These are phyloP conservation scores for Excoecaria agallocha DNA, from an alignment of 345 rosid species.

Conservation along the genomic window DNA sequence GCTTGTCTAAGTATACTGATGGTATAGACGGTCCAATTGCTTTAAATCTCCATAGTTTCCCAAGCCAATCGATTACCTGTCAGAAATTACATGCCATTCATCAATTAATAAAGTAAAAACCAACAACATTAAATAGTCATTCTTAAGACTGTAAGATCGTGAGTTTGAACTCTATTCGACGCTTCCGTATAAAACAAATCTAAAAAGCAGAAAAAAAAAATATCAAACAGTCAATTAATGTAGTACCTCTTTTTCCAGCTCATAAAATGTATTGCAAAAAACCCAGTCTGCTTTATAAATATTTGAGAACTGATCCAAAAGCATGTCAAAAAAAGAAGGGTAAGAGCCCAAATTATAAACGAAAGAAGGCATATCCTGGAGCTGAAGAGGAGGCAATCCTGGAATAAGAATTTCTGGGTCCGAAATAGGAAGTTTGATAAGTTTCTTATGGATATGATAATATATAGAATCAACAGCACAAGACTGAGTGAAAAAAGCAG, in stretches of 20 bases:
- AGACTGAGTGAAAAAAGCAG: slow-evolving; percentile 34
- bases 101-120: too few relatives aligned
- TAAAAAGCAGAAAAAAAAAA: too few relatives aligned
- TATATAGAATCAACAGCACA: slow-evolving; percentile 33
- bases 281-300: slow-evolving; percentile 31
- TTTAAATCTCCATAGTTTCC: slow-evolving; percentile 15
- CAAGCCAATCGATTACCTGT: slow-evolving; percentile 31
- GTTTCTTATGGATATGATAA: slow-evolving; percentile 29
- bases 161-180: too few relatives aligned
- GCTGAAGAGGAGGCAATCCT: slow-evolving; percentile 26
- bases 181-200: too few relatives aligned
- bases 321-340: slow-evolving; percentile 12
- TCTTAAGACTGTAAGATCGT: too few relatives aligned
- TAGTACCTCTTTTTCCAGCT: slow-evolving; percentile 32
- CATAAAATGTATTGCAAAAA: slow-evolving; percentile 26
- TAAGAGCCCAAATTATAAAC: slow-evolving; percentile 20
- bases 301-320: slow-evolving; percentile 29
- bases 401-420: slow-evolving; percentile 18
- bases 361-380: slow-evolving; percentile 32
- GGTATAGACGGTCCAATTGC: slow-evolving; percentile 36
- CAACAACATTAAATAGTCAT: too few relatives aligned
- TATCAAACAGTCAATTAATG: too few relatives aligned
- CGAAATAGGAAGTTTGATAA: slow-evolving; percentile 17
- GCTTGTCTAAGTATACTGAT: slow-evolving; percentile 33
- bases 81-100: background rate